Base-by-base conservation (phyloP, 345 rosid species). In the Physaria fendleri region DNA sequence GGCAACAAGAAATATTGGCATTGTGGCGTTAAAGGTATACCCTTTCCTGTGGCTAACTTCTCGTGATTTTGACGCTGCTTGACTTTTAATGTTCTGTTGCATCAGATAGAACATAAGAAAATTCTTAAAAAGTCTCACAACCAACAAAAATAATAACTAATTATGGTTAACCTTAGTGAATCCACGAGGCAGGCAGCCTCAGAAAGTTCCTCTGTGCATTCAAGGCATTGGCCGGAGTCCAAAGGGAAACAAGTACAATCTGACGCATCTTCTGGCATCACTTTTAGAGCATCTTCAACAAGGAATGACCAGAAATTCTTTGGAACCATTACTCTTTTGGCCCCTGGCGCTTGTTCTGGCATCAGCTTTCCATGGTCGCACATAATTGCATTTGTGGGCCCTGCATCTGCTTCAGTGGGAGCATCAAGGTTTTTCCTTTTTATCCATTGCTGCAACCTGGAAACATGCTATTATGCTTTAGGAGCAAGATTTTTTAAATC, bases 401-500 rank as follows among this genome's bases (percentile, higher is more conserved):
- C 94, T 5, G 81, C 82, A 79, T 93, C 99, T 49, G 85, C 91
- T 78, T 89, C 99, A 73, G 74, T 75, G 30, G 99, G 97, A 51
- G 95, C 85, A 74, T 93, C 97, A 53, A 81, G 66, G 75, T 81
- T 85, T 82, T 87, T 93, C 69, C 99, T 83, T 77, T 83, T 89
- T 30, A 80, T 67, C 99, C 99, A 93, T 56, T 89, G 97, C 46
- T 93, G 97, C 74, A 93, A 78, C 99, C 99, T 93, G 72, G 56
- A 78, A 51, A 66, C 16, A 37, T 48, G 35, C 14, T 24, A 16
- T 49, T 25, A 48, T 15, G 0, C 28, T 48, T 70, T 63, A 57
- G 59, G 68, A 54, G 57, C 56, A 35, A 35, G 44, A 60, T 43
- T 21, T 42, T 51, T 3, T 13, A 6, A 29, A 57, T 22, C 71